Evolutionary conservation across 2,329 filamentous ascomycete species (phyloP), one percentile per base, ranked within the genome.

Genomic region (Botrytis elliptica): DNA sequence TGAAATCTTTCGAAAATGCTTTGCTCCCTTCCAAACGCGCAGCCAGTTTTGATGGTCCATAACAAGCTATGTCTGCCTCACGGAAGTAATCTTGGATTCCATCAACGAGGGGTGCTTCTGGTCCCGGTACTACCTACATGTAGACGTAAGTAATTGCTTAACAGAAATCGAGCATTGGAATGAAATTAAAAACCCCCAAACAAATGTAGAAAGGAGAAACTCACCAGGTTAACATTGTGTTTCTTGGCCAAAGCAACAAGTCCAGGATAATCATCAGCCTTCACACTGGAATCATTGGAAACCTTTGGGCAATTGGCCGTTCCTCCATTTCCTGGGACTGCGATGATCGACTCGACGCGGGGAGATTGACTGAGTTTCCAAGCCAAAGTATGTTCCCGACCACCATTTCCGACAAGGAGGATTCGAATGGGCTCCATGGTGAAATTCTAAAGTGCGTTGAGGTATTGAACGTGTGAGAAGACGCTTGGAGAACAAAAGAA

Each of bases 1-100:
- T 99, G 81, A 98, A 98, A 83, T 98, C 95, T 82, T 99, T 99
- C 75, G 93, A 94, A 83, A 97, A 98, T 18, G 95, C 93, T 86
- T 99, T 99, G 85, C 93, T 97, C 75, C 96, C 96, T 84, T 99
- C 96, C 88, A 99, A 93, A 63, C 89, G 88, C 29, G 96, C 95
- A 36, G 96, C 95, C 67, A 90, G 89, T 84, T 92, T 90, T 73
- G 91, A 92, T 8, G 96, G 96, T 2, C 95, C 96, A 81, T 98
- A 98, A 70, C 78, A 79, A 69, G 73, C 73, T 40, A 79, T 79
- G 38, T 52, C 75, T 49, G 71, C 78, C 18, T 75, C 77, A 55
- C 89, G 87, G 85, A 98, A 98, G 84, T 91, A 92, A 79, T 91
- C 92, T 80, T 94, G 92, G 75, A 98, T 92, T 71, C 96, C 96